A percentile compares a stretch with the other conserved stretches of the same genome.
Conservation (phyloP, 2,329 filamentous ascomycete genomes). For the Colletotrichum tanaceti region DNA sequence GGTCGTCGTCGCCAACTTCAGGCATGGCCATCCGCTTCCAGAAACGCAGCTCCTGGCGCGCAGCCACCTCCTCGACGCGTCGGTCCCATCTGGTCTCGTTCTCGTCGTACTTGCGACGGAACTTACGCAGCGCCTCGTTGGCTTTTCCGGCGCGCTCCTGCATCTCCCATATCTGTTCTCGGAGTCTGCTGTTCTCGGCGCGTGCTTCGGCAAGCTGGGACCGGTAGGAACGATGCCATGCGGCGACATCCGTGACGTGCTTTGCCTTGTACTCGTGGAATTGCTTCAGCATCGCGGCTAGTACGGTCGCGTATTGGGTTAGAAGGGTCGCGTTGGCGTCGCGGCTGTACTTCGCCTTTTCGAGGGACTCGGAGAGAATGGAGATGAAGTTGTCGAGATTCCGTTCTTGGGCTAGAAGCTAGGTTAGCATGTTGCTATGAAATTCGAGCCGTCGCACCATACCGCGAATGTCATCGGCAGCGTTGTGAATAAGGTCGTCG, state of each 20-base stretch:
- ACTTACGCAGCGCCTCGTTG: conserved; percentile 68
- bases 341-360: conserved; percentile 69
- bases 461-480: conserved; percentile 69
- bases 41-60: conserved; percentile 70
- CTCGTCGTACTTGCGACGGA: conserved; percentile 68
- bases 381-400: conserved; percentile 73
- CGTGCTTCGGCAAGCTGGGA: conserved; percentile 73
- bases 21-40: conserved; percentile 77
- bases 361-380: conserved; percentile 70
- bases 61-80: conserved; percentile 63
- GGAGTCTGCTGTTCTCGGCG: conserved; percentile 70
- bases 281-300: conserved; percentile 70
- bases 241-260: conserved; percentile 69
- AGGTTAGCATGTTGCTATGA: neutral
- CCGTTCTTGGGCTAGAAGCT: conserved; percentile 62
- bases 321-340: conserved; percentile 71
- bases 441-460: conserved; percentile 38
- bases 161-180: conserved; percentile 76
- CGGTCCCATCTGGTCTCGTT: conserved; percentile 65
- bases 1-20: conserved; percentile 68
- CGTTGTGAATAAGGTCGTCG: conserved; percentile 67
- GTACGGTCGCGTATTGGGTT: conserved; percentile 67
- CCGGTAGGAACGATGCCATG: conserved; percentile 76
- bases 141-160: conserved; percentile 69
- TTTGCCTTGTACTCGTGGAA: conserved; percentile 75